These are phyloP conservation scores for Pseudogymnoascus sp. DNA, from an alignment of 2,329 filamentous ascomycete species.

Conservation along the genomic window DNA sequence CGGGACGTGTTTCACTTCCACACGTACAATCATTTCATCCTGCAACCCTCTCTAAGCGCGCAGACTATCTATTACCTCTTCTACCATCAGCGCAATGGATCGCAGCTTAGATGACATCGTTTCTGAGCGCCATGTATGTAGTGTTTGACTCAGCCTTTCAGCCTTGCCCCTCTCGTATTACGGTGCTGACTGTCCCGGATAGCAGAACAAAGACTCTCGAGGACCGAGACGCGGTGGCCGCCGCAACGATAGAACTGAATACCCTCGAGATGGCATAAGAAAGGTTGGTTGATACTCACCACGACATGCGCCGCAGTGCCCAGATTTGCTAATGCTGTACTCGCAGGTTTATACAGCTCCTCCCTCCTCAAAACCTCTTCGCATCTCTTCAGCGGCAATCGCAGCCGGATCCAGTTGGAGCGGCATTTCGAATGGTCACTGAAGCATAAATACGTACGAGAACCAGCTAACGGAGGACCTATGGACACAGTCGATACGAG, in stretches of 20 bases:
- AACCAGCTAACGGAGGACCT: slow-evolving; percentile 38
- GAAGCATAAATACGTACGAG: slow-evolving; percentile 16
- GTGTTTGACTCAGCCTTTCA: background rate
- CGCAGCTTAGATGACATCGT: slow-evolving; percentile 58
- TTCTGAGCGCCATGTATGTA: slow-evolving; percentile 48
- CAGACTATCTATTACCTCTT: background rate
- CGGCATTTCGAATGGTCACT: slow-evolving; percentile 15
- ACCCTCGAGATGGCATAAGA: slow-evolving; percentile 78
- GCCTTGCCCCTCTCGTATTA: background rate
- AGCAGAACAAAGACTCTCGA: slow-evolving; percentile 20
- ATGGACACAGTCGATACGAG: slow-evolving; percentile 50
- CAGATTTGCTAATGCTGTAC: background rate
- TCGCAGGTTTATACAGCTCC: slow-evolving; percentile 29
- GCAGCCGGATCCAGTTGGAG: slow-evolving; percentile 16
- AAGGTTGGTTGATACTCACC: slow-evolving; percentile 50
- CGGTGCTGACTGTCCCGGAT: background rate
- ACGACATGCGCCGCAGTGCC: slow-evolving; percentile 13
- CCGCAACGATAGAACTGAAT: slow-evolving; percentile 34
- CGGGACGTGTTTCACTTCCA: slow-evolving; percentile 1
- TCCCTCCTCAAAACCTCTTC: slow-evolving; percentile 25
- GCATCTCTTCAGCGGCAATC: slow-evolving; percentile 11
- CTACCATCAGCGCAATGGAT: slow-evolving; percentile 41
- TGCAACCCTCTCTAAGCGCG: background rate
- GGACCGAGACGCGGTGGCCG: slow-evolving; percentile 25
- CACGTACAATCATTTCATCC: background rate